phyloP scores from a whole-genome alignment of 345 rosid species.

The Gossypium australe region DNA sequence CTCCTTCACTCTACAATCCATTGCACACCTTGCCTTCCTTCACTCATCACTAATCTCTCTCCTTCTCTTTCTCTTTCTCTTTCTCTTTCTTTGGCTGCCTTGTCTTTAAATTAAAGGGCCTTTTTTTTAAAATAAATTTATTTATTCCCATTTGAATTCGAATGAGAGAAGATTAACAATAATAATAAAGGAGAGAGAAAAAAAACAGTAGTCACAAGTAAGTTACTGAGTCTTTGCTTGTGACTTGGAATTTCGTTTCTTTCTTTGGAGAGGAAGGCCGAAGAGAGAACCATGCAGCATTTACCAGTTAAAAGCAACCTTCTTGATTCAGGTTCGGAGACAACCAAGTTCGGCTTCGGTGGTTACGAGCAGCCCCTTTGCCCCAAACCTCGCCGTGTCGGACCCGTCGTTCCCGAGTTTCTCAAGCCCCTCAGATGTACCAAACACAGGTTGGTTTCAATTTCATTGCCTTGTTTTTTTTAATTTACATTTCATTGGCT shows the following conservation, averaged over 20 bases:
- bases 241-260: background rate
- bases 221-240: conserved; percentile 1
- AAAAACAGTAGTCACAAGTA: conserved; percentile 1
- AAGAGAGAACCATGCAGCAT: background rate
- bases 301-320: conserved; percentile 34
- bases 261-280: background rate
- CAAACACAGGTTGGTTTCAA: conserved; percentile 37
- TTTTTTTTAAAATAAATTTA: no score
- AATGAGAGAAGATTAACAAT: background rate
- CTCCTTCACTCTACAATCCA: background rate
- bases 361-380: conserved; percentile 40
- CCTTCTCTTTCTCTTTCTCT: background rate
- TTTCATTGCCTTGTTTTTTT: background rate
- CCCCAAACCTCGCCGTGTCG: conserved; percentile 66
- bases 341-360: conserved; percentile 13
- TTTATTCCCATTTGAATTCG: background rate
- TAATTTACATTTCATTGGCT: background rate
- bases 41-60: background rate
- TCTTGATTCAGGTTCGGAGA: conserved; percentile 24
- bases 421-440: conserved; percentile 51
- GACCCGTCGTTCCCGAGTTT: conserved; percentile 48
- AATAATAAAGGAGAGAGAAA: background rate
- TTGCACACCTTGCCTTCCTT: background rate
- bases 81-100: background rate
- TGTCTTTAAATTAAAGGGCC: background rate